These are phyloP conservation scores for Cutaneotrichosporon cyanovorans DNA, from an alignment of 1,284 basidiomycete genomes.

Conservation along the genomic window DNA sequence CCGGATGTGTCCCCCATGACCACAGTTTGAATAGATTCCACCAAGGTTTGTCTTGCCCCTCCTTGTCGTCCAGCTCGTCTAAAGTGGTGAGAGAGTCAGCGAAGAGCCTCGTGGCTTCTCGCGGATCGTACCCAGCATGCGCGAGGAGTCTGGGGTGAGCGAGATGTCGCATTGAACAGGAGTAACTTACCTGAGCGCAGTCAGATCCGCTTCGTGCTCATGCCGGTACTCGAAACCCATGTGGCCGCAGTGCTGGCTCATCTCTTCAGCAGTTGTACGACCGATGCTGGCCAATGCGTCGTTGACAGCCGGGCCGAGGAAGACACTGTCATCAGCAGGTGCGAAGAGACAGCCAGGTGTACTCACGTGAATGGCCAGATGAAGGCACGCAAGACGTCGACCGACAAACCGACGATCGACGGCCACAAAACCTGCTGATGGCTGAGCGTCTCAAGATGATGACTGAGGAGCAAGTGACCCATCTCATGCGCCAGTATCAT, in stretches of 20 bases:
- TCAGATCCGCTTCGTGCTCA: conserved; percentile 82
- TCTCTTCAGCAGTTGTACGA: conserved; percentile 63
- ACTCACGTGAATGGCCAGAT: conserved; percentile 68
- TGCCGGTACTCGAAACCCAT: conserved; percentile 59
- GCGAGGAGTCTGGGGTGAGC: conserved; percentile 59
- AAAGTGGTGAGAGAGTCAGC: conserved; percentile 27
- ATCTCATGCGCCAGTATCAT: conserved; percentile 81
- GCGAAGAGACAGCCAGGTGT: not conserved
- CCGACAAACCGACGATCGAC: conserved; percentile 62
- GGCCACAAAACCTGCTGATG: conserved; percentile 73
- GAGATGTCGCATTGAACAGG: not conserved
- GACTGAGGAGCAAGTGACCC: conserved; percentile 73
- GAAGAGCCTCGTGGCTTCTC: conserved; percentile 40
- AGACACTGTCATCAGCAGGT: conserved; percentile 47
- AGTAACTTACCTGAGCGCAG: conserved; percentile 61
- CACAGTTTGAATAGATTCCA: conserved; percentile 36
- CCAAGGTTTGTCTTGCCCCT: conserved; percentile 6
- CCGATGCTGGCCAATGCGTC: conserved; percentile 76
- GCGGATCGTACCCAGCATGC: conserved; percentile 75
- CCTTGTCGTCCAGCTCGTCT: conserved; percentile 27
- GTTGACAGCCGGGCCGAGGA: conserved; percentile 83
- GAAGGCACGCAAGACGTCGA: conserved; percentile 66
- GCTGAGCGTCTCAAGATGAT: conserved; percentile 80
- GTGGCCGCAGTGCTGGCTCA: conserved; percentile 55
- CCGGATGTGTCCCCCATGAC: conserved; percentile 52